These are phyloP conservation scores for Pyrenopolyporus hunteri DNA, from an alignment of 495 filamentous ascomycete species.

Conservation along the genomic window DNA sequence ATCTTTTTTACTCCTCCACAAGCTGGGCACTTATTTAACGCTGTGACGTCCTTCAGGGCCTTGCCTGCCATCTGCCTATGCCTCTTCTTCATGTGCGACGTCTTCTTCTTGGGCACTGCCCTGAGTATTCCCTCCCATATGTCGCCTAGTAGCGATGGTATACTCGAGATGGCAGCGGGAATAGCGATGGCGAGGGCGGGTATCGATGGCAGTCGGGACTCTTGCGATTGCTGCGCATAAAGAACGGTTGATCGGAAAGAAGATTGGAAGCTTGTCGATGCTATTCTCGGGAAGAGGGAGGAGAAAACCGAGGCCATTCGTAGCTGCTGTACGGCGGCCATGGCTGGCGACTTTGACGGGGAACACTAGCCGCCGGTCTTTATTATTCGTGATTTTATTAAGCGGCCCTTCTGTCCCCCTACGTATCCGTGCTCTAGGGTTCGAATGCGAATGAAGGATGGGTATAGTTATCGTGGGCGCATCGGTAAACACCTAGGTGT, in stretches of 20 bases:
- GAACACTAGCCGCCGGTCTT: background rate
- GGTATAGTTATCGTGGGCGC: background rate
- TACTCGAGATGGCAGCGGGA: constrained; percentile 58
- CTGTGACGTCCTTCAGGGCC: constrained; percentile 85
- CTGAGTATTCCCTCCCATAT: constrained; percentile 92
- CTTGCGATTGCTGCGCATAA: constrained; percentile 43
- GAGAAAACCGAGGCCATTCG: constrained; percentile 49
- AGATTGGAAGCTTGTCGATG: constrained; percentile 45
- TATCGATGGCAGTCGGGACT: constrained; percentile 50
- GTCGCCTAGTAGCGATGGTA: constrained; percentile 65
- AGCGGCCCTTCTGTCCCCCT: background rate
- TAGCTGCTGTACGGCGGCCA: constrained; percentile 53
- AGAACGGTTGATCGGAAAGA: constrained; percentile 48
- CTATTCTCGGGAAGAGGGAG: constrained; percentile 47
- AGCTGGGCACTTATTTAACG: constrained; percentile 82
- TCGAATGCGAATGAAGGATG: background rate
- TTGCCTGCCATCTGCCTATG: constrained; percentile 93
- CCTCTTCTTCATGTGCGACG: constrained; percentile 94
- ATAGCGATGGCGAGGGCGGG: constrained; percentile 58
- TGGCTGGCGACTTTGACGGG: constrained; percentile 24
- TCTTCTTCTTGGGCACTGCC: constrained; percentile 98
- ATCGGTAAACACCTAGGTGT: background rate
- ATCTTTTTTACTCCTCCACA: constrained; percentile 88
- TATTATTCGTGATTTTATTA: background rate
- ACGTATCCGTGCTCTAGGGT: background rate